phyloP scores from a whole-genome alignment of 2,329 filamentous ascomycete species.

The Cercospora citrullina region DNA sequence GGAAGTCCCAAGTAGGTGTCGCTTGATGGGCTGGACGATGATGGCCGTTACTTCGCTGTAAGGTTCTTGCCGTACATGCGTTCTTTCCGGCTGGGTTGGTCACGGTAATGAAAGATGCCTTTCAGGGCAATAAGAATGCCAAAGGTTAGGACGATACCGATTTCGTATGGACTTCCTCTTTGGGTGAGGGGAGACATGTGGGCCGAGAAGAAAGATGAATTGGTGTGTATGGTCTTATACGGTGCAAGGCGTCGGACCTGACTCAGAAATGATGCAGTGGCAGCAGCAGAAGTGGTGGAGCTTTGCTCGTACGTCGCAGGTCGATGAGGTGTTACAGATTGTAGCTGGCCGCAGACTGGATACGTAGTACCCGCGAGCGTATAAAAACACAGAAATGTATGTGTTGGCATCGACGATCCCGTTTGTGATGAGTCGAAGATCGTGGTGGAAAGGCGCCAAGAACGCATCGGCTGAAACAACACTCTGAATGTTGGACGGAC shows the following conservation, averaged over 20 bases:
- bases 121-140: slow-evolving; percentile 14
- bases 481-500: neutral
- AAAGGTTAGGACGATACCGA: slow-evolving; percentile 17
- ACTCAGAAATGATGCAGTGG: slow-evolving; percentile 1
- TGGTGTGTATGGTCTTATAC: neutral
- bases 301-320: slow-evolving; percentile 8
- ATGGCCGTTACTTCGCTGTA: slow-evolving; percentile 1
- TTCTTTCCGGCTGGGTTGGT: slow-evolving; percentile 7
- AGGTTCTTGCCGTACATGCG: slow-evolving; percentile 13
- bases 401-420: slow-evolving; percentile 1
- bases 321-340: neutral
- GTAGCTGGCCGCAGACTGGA: neutral
- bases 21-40: neutral
- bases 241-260: neutral
- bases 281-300: slow-evolving; percentile 2
- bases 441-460: neutral
- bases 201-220: neutral
- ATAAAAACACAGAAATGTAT: neutral
- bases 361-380: neutral
- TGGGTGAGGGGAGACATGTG: slow-evolving; percentile 14
- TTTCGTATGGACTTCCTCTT: slow-evolving; percentile 13
- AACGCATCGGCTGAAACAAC: neutral
- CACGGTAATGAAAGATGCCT: slow-evolving; percentile 13
- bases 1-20: neutral
- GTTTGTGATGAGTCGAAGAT: neutral